phyloP scores from a whole-genome alignment of 1,139 yeast species.

The Nadsonia commutata region DNA sequence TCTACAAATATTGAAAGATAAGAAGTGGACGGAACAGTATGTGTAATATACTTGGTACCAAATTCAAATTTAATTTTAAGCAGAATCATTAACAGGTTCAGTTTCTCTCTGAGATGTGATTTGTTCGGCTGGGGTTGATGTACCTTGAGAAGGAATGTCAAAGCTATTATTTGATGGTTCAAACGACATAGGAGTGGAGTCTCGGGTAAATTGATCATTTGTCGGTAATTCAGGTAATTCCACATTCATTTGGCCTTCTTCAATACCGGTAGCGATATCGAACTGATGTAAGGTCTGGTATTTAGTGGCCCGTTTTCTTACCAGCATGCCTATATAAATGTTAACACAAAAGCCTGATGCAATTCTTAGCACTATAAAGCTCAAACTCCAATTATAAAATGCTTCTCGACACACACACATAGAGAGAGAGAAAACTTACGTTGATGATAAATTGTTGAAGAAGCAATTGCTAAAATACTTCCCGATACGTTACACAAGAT shows the following conservation, averaged over 20 bases:
- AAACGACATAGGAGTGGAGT: not conserved
- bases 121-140: no score
- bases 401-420: not conserved
- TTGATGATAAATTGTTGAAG: slow-evolving; percentile 25
- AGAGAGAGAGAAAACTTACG: slow-evolving; percentile 12
- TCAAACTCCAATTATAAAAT: not conserved
- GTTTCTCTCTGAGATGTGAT: no score
- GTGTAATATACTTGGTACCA: no score
- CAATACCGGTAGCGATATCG: slow-evolving; percentile 3
- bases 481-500: slow-evolving; percentile 25
- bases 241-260: not conserved
- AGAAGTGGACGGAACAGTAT: no score
- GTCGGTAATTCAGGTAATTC: not conserved
- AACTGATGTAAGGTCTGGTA: slow-evolving; percentile 8
- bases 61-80: no score
- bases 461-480: slow-evolving; percentile 18
- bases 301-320: slow-evolving; percentile 8
- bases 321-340: slow-evolving; percentile 8
- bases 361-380: not conserved
- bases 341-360: no score
- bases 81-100: no score
- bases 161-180: not conserved
- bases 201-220: not conserved
- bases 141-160: no score
- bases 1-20: no score